Conservation (phyloP, 148 eudicot genomes). For the Spergularia marina region DNA sequence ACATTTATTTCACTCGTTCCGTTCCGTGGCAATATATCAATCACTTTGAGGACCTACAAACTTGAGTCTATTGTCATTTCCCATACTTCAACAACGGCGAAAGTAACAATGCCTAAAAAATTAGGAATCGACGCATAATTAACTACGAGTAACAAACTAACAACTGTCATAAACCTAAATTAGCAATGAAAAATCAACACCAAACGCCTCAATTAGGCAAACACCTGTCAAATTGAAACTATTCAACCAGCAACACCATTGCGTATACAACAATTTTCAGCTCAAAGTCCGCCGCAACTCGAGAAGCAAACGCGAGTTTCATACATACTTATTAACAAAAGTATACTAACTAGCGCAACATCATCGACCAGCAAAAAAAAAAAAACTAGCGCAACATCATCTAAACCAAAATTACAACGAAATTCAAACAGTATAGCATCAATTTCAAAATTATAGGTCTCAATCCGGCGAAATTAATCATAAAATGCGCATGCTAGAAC, state of each 20-base stretch:
- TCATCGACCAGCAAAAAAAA: too few species aligned
- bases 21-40: not conserved
- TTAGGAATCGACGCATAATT: not conserved
- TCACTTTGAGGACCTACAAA: not conserved
- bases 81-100: conserved; percentile 1
- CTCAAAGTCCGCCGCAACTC: not conserved
- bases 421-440: not conserved
- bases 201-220: not conserved
- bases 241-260: not conserved
- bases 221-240: not conserved
- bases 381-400: not conserved
- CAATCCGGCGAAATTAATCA: not conserved
- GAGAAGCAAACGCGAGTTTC: not conserved
- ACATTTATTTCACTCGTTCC: not conserved
- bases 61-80: not conserved
- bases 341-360: not conserved
- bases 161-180: not conserved
- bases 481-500: too few species aligned
- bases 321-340: not conserved
- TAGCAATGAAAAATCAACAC: not conserved
- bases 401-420: not conserved
- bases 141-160: not conserved
- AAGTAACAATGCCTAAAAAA: not conserved
- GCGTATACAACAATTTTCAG: not conserved
- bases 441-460: not conserved